Evolutionary conservation across 257 asterid species (phyloP).

Genomic region (Solanum stenotomum): DNA sequence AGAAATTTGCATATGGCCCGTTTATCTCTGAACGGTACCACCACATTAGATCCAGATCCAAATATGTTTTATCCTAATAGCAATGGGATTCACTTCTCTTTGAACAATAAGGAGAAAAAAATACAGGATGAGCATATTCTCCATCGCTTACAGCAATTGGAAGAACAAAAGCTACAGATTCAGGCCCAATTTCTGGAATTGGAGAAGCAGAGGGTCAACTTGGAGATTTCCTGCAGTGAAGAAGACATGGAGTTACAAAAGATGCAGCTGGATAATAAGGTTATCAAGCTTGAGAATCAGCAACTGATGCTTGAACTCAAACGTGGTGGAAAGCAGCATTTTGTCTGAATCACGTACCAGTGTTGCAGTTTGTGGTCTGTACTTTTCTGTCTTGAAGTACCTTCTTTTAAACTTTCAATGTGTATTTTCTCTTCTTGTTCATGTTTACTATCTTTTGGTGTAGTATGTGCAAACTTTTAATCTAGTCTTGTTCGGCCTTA

Average conservation of each 20-base stretch:
- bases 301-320: constrained; percentile 18
- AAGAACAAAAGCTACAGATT: constrained; percentile 24
- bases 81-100: background rate
- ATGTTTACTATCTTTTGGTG: background rate
- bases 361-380: background rate
- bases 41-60: background rate
- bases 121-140: background rate
- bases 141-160: constrained; percentile 1
- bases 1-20: background rate
- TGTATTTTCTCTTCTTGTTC: background rate
- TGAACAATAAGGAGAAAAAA: constrained; percentile 4
- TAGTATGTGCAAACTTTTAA: background rate
- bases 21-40: background rate
- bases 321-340: constrained; percentile 4
- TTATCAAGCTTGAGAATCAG: constrained; percentile 38
- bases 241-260: constrained; percentile 23
- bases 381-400: background rate
- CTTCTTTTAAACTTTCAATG: background rate
- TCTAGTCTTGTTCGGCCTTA: background rate
- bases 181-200: constrained; percentile 22
- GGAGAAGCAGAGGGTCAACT: constrained; percentile 22
- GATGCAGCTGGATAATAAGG: constrained; percentile 26
- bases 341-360: background rate
- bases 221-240: constrained; percentile 4
- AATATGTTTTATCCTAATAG: background rate